Evolutionary conservation across 176 grass and related monocot species (phyloP).

Genomic region (Bromus sterilis): DNA sequence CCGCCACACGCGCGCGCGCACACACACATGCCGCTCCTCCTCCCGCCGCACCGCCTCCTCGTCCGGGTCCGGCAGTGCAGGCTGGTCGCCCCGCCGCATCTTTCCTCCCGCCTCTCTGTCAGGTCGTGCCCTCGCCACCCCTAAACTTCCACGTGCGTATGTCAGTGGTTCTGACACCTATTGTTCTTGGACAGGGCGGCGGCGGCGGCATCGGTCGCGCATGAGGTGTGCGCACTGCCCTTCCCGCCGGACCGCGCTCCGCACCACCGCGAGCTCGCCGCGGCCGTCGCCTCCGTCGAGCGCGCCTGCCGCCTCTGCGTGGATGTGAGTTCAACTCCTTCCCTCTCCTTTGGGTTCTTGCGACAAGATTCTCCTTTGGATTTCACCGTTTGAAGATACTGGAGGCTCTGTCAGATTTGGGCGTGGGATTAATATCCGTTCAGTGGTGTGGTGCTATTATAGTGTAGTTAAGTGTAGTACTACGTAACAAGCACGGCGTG

Average conservation of each 20-base stretch:
- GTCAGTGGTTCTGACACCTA: not conserved
- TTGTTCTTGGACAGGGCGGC: not conserved
- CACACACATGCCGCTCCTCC: slow-evolving; percentile 26
- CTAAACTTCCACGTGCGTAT: no score
- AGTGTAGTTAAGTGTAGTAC: no score
- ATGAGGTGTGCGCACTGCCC: slow-evolving; percentile 33
- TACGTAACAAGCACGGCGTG: no score
- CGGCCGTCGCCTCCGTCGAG: slow-evolving; percentile 48
- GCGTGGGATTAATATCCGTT: not conserved
- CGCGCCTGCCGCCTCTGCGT: slow-evolving; percentile 67
- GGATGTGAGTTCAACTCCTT: slow-evolving; percentile 41
- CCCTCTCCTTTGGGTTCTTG: not conserved
- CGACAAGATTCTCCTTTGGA: not conserved
- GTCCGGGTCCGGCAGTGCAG: not conserved
- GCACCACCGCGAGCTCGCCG: slow-evolving; percentile 58
- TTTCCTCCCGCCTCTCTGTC: not conserved
- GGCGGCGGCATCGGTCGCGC: not conserved
- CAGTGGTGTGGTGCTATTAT: not conserved
- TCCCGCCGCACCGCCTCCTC: slow-evolving; percentile 11
- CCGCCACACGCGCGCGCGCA: slow-evolving; percentile 11
- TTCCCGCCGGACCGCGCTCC: slow-evolving; percentile 39
- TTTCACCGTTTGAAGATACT: not conserved
- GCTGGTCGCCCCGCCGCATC: not conserved
- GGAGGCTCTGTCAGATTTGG: not conserved
- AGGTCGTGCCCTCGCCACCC: not conserved